A percentile compares a stretch with the other conserved stretches of the same genome.
These are phyloP conservation scores for Bertia moriformis DNA, from an alignment of 2,329 filamentous ascomycete species.

Conservation along the genomic window DNA sequence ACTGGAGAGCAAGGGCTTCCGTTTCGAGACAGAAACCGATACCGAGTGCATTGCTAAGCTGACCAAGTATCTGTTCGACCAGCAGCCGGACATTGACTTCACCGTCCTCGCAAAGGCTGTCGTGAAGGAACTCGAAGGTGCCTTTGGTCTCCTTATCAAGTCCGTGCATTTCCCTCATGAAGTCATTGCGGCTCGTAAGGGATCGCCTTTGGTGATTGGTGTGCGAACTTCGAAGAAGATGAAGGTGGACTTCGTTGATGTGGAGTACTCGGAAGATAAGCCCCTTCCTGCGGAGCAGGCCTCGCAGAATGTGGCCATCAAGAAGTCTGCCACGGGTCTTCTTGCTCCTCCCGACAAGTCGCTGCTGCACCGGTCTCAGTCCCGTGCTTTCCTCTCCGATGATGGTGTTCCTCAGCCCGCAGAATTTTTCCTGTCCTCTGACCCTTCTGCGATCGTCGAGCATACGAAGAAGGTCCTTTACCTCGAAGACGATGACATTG, in stretches of 20 bases:
- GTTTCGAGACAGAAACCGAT: slow-evolving; percentile 97
- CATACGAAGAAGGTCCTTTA: slow-evolving; percentile 99
- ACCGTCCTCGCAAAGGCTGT: slow-evolving; percentile 93
- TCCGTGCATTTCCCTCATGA: slow-evolving; percentile 97
- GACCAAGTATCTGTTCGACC: slow-evolving; percentile 92
- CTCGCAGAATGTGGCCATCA: slow-evolving; percentile 89
- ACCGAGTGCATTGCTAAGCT: slow-evolving; percentile 99
- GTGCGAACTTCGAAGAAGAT: slow-evolving; percentile 96
- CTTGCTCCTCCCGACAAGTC: slow-evolving; percentile 93
- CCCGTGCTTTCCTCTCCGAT: slow-evolving; percentile 95
- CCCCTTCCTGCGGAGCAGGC: slow-evolving; percentile 83
- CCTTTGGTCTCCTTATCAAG: slow-evolving; percentile 93
- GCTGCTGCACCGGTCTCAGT: slow-evolving; percentile 93
- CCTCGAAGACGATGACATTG: slow-evolving; percentile 98
- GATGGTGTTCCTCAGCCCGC: slow-evolving; percentile 95
- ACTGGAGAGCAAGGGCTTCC: slow-evolving; percentile 85
- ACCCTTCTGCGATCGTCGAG: slow-evolving; percentile 95
- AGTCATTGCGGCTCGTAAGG: slow-evolving; percentile 94
- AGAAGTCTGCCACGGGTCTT: slow-evolving; percentile 61
- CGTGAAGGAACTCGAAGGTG: slow-evolving; percentile 95
- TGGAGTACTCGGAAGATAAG: slow-evolving; percentile 82
- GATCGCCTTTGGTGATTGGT: slow-evolving; percentile 91
- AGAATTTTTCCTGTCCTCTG: slow-evolving; percentile 98
- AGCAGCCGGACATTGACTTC: slow-evolving; percentile 88
- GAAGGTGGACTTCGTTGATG: slow-evolving; percentile 99